Conservation (phyloP, 106 monocot genomes). For the Vanilla planifolia region DNA sequence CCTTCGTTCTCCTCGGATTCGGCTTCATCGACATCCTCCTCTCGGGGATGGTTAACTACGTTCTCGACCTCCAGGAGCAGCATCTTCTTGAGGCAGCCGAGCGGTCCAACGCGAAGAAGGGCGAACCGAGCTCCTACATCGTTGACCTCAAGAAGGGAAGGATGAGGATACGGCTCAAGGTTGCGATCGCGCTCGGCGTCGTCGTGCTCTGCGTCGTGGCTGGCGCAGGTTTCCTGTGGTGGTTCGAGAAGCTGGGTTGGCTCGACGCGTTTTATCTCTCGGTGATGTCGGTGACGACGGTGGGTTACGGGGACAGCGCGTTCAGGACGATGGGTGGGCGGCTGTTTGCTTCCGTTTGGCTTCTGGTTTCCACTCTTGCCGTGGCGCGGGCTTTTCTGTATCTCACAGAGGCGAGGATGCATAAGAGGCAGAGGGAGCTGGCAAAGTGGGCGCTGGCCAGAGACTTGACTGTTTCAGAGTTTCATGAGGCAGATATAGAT, state of each 20-base stretch:
- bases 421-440: slow-evolving; percentile 71
- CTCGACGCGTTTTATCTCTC: slow-evolving; percentile 79
- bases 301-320: slow-evolving; percentile 83
- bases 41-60: slow-evolving; percentile 72
- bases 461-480: slow-evolving; percentile 77
- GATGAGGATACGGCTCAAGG: slow-evolving; percentile 81
- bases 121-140: slow-evolving; percentile 26
- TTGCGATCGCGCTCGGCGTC: slow-evolving; percentile 52
- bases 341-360: slow-evolving; percentile 74
- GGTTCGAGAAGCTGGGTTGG: slow-evolving; percentile 56
- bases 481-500: slow-evolving; percentile 77
- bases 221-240: slow-evolving; percentile 42
- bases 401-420: slow-evolving; percentile 78
- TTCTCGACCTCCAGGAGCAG: slow-evolving; percentile 72
- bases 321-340: slow-evolving; percentile 62
- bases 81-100: slow-evolving; percentile 42
- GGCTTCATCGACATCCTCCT: slow-evolving; percentile 89
- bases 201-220: slow-evolving; percentile 61
- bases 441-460: slow-evolving; percentile 67
- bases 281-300: slow-evolving; percentile 93
- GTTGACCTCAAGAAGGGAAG: slow-evolving; percentile 84
- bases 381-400: slow-evolving; percentile 85
- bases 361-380: slow-evolving; percentile 74
- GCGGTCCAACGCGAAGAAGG: neutral
- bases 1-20: slow-evolving; percentile 78